phyloP scores from a whole-genome alignment of 345 rosid species.

The Populus alba region DNA sequence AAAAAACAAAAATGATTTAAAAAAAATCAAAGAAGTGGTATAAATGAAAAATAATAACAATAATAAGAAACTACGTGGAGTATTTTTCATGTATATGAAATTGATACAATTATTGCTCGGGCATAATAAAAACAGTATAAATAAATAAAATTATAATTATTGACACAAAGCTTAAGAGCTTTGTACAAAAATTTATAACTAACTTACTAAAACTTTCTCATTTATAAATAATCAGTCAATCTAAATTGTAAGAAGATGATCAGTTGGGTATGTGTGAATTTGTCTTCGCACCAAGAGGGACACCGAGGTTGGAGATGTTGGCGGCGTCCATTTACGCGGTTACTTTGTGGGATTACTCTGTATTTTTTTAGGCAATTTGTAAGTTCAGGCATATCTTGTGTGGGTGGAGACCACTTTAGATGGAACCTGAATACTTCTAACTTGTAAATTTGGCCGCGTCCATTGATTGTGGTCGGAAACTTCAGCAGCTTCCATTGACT shows the following conservation, averaged over 20 bases:
- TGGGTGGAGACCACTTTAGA: background rate
- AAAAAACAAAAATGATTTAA: too few relatives aligned
- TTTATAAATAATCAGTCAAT: too few relatives aligned
- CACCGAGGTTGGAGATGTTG: background rate
- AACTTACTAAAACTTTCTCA: too few relatives aligned
- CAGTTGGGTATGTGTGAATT: background rate
- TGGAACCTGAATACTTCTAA: background rate
- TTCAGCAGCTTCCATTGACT: background rate
- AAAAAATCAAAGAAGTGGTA: too few relatives aligned
- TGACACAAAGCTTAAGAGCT: background rate
- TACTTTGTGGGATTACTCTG: background rate
- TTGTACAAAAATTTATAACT: too few relatives aligned
- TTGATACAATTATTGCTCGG: too few relatives aligned
- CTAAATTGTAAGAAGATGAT: too few relatives aligned
- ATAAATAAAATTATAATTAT: background rate
- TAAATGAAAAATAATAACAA: too few relatives aligned
- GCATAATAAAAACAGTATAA: too few relatives aligned
- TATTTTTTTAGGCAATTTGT: background rate
- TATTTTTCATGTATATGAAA: too few relatives aligned
- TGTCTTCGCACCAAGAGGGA: background rate
- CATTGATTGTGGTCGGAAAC: background rate
- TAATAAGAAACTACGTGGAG: too few relatives aligned
- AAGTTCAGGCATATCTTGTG: background rate
- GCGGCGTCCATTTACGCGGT: slow-evolving; percentile 30
- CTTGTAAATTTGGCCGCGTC: background rate